These are phyloP conservation scores for Oryza officinalis DNA, from an alignment of 176 grass and related monocot genomes.

Conservation along the genomic window DNA sequence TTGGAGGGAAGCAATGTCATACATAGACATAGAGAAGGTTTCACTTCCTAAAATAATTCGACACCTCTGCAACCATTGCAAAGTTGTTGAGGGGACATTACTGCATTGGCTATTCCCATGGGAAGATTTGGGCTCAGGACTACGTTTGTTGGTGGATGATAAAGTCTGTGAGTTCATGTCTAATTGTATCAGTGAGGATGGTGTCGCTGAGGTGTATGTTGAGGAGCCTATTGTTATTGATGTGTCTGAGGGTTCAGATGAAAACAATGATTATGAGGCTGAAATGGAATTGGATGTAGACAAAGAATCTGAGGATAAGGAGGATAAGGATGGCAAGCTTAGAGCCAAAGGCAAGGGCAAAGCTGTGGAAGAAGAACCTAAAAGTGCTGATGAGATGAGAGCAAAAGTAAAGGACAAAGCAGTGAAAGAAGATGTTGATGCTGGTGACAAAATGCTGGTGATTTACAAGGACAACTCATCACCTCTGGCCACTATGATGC, in stretches of 20 bases:
- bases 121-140: neutral
- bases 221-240: neutral
- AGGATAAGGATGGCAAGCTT: too few species aligned
- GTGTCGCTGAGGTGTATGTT: neutral
- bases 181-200: neutral
- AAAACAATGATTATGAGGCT: neutral
- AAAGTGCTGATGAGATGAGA: too few species aligned
- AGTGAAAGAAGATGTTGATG: too few species aligned
- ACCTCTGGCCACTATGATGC: too few species aligned
- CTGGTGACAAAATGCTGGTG: too few species aligned
- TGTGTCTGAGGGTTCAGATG: neutral
- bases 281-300: too few species aligned
- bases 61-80: neutral
- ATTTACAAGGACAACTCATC: too few species aligned
- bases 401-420: too few species aligned
- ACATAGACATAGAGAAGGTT: neutral
- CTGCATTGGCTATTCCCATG: neutral
- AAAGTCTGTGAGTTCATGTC: neutral
- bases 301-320: neutral
- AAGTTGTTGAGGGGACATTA: neutral
- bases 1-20: neutral
- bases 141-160: neutral
- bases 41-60: neutral
- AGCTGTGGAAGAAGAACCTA: too few species aligned
- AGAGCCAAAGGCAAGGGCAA: too few species aligned